Conservation (phyloP, 2,329 filamentous ascomycete species). For the Colletotrichum orbiculare region DNA sequence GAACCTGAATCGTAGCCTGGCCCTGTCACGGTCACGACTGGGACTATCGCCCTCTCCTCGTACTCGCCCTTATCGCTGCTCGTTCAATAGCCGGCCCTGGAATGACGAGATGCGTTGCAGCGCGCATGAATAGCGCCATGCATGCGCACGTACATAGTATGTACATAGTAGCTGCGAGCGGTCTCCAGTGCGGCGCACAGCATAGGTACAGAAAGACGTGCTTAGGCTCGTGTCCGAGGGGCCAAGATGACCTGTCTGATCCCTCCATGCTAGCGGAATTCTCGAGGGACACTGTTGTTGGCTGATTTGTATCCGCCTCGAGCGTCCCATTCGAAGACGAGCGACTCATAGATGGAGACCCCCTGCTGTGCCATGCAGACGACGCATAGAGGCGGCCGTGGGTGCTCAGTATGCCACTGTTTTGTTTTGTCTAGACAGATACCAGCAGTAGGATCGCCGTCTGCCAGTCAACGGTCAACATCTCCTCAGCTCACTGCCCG, state of each 20-base stretch:
- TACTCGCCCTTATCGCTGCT: too few relatives aligned
- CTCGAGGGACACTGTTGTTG: slow-evolving; percentile 2
- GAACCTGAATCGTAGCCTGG: slow-evolving; percentile 4
- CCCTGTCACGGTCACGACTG: too few relatives aligned
- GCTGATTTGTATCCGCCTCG: neutral
- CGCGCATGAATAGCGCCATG: slow-evolving; percentile 35
- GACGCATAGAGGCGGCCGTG: slow-evolving; percentile 17
- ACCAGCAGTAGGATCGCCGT: neutral
- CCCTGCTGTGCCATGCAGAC: slow-evolving; percentile 27
- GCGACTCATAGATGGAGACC: slow-evolving; percentile 7
- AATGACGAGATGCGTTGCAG: neutral
- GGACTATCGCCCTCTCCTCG: too few relatives aligned
- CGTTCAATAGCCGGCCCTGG: too few relatives aligned
- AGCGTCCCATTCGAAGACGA: slow-evolving; percentile 17
- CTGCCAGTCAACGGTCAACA: slow-evolving; percentile 1
- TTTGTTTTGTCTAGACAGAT: slow-evolving; percentile 25
- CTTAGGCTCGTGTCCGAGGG: slow-evolving; percentile 30
- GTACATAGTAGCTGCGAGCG: slow-evolving; percentile 22
- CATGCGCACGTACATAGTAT: slow-evolving; percentile 14
- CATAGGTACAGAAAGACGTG: slow-evolving; percentile 26
- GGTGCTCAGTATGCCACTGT: slow-evolving; percentile 21
- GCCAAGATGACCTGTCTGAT: slow-evolving; percentile 19
- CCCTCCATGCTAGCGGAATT: neutral
- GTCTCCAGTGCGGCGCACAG: slow-evolving; percentile 26
- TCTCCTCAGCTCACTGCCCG: slow-evolving; percentile 1